Evolutionary conservation across 305 asterid genomes (phyloP), one percentile per base, ranked within the genome.

Genomic region (Lippia alba): DNA sequence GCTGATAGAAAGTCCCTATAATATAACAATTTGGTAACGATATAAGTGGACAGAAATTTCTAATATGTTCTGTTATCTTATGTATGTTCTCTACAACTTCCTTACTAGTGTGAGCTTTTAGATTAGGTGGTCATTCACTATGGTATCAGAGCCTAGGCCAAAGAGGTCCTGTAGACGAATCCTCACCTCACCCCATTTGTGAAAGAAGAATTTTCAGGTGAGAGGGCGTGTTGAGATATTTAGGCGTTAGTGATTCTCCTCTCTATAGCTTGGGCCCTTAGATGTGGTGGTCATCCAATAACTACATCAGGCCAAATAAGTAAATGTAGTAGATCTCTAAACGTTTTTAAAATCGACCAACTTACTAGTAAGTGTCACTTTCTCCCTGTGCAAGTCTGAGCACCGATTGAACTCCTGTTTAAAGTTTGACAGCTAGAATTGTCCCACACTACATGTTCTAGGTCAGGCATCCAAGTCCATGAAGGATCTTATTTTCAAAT

Each of bases 391-490:
- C 10, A 61, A 19, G 0, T 41, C 58, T 24, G 45, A 60, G 19
- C 61, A 60, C 58, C 50, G 36, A 54, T 58, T 17, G 24, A 17
- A 18, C 60, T 49, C 54, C 4, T 12, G 55, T 41, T 32, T 41
- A 33, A 51, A 67, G 10, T 49, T 59, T 51, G 39, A 46, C 16
- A 32, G 15, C 30, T 24, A 24, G 30, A 24, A 24, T 54, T 65
- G 32, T n/a, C 49, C 40, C 41, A 45, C 8, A 32, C 30, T 54
- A 53, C n/a, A 39, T 65, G 66, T 66, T 50, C 62, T 60, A 36
- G 62, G 51, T 15, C 34, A 70, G 16, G 7, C 24, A 18, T 45
- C 48, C 76, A 51, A 50, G 64, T 59, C 75, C 69, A 66, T 40
- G 56, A 24, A 24, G 30, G 60, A 24, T 54, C 19, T 48, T 57